phyloP scores from a whole-genome alignment of 805 yeast species.

The Pichia heedii region DNA sequence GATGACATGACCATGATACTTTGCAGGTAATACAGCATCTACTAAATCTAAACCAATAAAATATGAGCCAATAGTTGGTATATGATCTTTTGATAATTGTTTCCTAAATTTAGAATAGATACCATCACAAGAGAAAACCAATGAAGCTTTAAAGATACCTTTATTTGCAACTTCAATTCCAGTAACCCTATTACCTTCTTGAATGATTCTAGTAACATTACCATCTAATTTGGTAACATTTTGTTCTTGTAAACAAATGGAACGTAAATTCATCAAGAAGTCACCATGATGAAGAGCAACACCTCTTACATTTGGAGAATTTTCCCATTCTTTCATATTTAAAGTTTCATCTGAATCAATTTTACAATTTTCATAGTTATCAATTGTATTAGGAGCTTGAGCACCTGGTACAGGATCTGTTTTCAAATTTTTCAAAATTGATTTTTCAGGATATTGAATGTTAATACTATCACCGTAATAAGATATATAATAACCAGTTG shows the following conservation, averaged over 20 bases:
- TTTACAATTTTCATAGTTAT: constrained; percentile 49
- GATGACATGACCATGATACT: constrained; percentile 81
- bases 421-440: constrained; percentile 29
- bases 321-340: constrained; percentile 45
- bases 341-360: constrained; percentile 41
- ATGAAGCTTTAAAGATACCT: constrained; percentile 43
- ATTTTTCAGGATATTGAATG: constrained; percentile 66
- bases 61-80: constrained; percentile 68
- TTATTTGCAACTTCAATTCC: constrained; percentile 62
- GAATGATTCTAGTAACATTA: constrained; percentile 60
- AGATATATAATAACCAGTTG: constrained; percentile 73
- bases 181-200: constrained; percentile 46
- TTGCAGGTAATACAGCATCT: constrained; percentile 67
- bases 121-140: constrained; percentile 85
- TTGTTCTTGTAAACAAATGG: constrained; percentile 55
- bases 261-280: constrained; percentile 68
- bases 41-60: constrained; percentile 76
- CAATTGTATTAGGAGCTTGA: constrained; percentile 23
- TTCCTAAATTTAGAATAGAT: constrained; percentile 88
- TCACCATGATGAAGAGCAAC: constrained; percentile 91
- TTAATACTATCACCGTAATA: constrained; percentile 48
- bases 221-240: constrained; percentile 79
- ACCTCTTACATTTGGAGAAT: constrained; percentile 52
- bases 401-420: constrained; percentile 42
- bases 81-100: constrained; percentile 49